Base-by-base conservation (phyloP, 2,329 filamentous ascomycete species). In the Ophiostoma australiae region DNA sequence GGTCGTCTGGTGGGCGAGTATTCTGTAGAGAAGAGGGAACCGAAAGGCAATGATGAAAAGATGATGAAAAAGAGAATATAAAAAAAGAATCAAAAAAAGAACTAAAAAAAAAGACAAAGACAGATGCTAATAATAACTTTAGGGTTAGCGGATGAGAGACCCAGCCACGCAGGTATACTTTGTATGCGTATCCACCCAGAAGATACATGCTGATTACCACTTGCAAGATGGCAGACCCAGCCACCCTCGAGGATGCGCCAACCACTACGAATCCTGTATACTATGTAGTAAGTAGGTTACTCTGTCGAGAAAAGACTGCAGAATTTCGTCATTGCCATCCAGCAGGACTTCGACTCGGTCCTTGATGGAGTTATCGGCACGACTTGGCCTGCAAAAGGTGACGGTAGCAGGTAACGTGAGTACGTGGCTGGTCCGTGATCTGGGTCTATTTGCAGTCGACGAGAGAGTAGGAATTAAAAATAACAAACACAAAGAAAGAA, bases 171-270 rank as follows among this genome's bases (percentile, higher is more conserved):
- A 63, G 17, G 58, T 63, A 63, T 8, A 33, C 3, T 35, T 63
- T 33, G 27, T 17, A 6, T 63, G 58, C 20, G 6, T 17, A 2
- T 15, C 3, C 58, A 31, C 27, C 1, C 1, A 17, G 35, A 63
- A 8, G 27, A n/a, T 63, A 63, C 58, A 33, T 58, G 17, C 4
- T 7, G 4, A 48, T 5, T 48, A 31, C n/a, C 2, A 7, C 44
- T 48, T 48, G 10, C 13, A 39, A 39, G 37, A 39, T 11, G 27
- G 39, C 44, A n/a, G 23, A 15, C 52, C 52, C 52, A 58, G 52
- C 52, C 52, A 58, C 52, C 52, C 52, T 58, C 52, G 52, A 58
- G 52, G 52, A 58, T 58, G 52, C 52, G 52, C 52, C 52, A 58
- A 27, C 52, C 52, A 27, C 52, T 58, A 58, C 52, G 44, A 48